phyloP scores from a whole-genome alignment of 164 flowering plant species.

The Kalanchoe fedtschenkoi region DNA sequence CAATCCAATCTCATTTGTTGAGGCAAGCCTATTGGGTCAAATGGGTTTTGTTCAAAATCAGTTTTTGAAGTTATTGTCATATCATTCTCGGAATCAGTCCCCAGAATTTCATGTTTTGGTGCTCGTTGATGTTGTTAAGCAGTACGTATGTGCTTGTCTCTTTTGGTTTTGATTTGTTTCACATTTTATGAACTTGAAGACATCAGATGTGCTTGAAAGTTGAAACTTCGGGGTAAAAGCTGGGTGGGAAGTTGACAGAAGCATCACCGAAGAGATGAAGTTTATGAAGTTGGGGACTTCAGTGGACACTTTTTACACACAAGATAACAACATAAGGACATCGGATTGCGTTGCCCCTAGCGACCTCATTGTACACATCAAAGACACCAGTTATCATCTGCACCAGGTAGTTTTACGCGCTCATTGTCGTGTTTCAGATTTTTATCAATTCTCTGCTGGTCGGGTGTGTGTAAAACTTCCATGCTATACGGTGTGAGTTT shows the following conservation, averaged over 20 bases:
- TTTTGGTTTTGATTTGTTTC: too few relatives aligned
- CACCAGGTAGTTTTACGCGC: constrained; percentile 68
- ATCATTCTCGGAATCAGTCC: too few relatives aligned
- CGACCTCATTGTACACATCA: constrained; percentile 52
- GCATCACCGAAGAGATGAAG: constrained; percentile 81
- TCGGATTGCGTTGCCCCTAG: constrained; percentile 48
- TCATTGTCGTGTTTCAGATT: neutral
- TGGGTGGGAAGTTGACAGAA: too few relatives aligned
- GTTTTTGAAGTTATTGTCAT: neutral
- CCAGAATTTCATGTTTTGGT: neutral
- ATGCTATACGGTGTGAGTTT: too few relatives aligned
- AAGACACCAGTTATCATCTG: constrained; percentile 51
- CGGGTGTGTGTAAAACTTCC: too few relatives aligned
- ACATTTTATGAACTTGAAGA: too few relatives aligned
- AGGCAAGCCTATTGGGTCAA: neutral
- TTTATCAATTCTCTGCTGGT: too few relatives aligned
- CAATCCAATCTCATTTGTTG: neutral
- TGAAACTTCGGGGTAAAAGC: neutral
- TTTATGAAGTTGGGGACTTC: constrained; percentile 84
- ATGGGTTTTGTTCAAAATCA: neutral
- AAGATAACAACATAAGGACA: constrained; percentile 74
- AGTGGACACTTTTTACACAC: constrained; percentile 77
- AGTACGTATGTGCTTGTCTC: too few relatives aligned
- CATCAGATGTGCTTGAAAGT: too few relatives aligned
- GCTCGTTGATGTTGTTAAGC: too few relatives aligned